phyloP scores from a whole-genome alignment of 2,329 filamentous ascomycete genomes.

The Neodidymelliopsis sp. region DNA sequence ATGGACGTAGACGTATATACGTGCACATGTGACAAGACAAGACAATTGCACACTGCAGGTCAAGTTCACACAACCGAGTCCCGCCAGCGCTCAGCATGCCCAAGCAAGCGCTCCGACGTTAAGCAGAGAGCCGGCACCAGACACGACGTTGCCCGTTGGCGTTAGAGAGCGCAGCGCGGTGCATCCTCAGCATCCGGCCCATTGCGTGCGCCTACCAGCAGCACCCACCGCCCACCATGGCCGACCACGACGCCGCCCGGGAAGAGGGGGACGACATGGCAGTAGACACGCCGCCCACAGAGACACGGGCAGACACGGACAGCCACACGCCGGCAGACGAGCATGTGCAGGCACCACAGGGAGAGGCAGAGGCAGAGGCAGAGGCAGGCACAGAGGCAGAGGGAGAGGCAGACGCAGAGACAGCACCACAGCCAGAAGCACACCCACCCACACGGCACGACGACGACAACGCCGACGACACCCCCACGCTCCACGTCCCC shows the following conservation, averaged over 20 bases:
- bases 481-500: slow-evolving; percentile 37
- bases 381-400: slow-evolving; percentile 21
- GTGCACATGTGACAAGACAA: too few species aligned
- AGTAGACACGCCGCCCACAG: neutral
- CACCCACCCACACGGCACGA: neutral
- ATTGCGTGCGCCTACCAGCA: slow-evolving; percentile 12
- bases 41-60: too few species aligned
- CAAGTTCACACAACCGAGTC: too few species aligned
- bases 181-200: slow-evolving; percentile 24
- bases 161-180: too few species aligned
- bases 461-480: neutral
- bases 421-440: neutral
- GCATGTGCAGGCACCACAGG: too few species aligned
- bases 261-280: neutral
- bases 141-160: too few species aligned
- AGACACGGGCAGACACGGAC: neutral
- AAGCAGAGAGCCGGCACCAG: slow-evolving; percentile 25
- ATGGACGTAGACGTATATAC: too few species aligned
- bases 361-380: slow-evolving; percentile 15
- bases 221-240: slow-evolving; percentile 39
- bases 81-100: slow-evolving; percentile 3
- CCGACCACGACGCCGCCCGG: slow-evolving; percentile 35
- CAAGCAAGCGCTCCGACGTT: neutral
- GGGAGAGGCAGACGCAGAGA: too few species aligned
- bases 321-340: slow-evolving; percentile 20